Percentiles rank a stretch among this genome's conserved stretches.
Evolutionary conservation across 192 early-diverging fungal species (phyloP).

Genomic region (Pecoramyces ruminantium): DNA sequence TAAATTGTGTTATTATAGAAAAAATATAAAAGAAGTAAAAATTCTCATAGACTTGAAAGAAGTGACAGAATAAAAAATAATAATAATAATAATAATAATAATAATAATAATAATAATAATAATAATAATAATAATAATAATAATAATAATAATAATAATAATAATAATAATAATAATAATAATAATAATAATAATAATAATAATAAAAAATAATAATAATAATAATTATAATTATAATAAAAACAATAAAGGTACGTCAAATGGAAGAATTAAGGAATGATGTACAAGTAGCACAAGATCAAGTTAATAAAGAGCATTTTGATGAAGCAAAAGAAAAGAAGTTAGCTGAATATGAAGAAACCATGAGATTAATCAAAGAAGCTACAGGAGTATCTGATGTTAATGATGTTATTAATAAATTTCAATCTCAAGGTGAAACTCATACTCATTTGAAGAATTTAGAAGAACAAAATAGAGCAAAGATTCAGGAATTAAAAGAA

Average conservation of each 20-base stretch:
- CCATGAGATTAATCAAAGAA: slow-evolving; percentile 43
- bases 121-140: too few species aligned
- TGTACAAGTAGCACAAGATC: not conserved
- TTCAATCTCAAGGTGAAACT: slow-evolving; percentile 38
- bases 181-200: too few species aligned
- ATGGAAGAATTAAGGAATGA: not conserved
- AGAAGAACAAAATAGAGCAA: slow-evolving; percentile 20
- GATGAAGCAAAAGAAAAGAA: slow-evolving; percentile 33
- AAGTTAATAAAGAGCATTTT: slow-evolving; percentile 24
- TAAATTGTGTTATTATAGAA: too few species aligned
- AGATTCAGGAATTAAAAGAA: slow-evolving; percentile 24
- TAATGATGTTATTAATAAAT: slow-evolving; percentile 40
- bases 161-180: too few species aligned
- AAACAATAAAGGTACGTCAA: not conserved
- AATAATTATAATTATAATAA: too few species aligned
- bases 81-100: too few species aligned
- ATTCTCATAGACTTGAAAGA: too few species aligned
- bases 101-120: too few species aligned
- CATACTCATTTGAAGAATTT: slow-evolving; percentile 28
- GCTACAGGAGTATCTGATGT: slow-evolving; percentile 39
- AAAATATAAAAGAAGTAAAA: too few species aligned
- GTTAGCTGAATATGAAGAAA: slow-evolving; percentile 36
- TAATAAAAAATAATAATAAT: not conserved
- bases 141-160: too few species aligned
- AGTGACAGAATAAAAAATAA: too few species aligned